Base-by-base conservation (phyloP, 257 asterid species). In the Petunia axillaris region DNA sequence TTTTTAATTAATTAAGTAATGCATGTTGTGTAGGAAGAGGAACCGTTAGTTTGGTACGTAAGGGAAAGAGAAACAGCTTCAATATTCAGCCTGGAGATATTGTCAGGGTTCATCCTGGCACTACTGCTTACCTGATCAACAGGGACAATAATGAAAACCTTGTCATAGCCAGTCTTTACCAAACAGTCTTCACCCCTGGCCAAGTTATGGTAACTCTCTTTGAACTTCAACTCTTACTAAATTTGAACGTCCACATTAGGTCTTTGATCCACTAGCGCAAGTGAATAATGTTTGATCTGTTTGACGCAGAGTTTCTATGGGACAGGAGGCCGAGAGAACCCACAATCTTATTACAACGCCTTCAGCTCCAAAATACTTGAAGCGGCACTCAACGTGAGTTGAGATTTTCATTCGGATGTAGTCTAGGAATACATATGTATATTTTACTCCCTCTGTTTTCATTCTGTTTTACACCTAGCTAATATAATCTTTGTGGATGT, bases 311-410 rank as follows among this genome's bases (percentile, higher is more conserved):
- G 83, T 5, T 94, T 89, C 63, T 92, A 81, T 60, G 93, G 88
- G 0, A 87, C 91, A 2, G 96, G 96, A 57, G 95, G 90, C 14
- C 84, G 25, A 25, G 25, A 87, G 14, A 88, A 89, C 2, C 90
- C 88, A 0, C 85, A 89, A 13, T 90, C 96, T 0, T 90, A 79
- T 80, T 87, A 53, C 85, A 82, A 40, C 10, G 87, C 87, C 14
- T 94, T 94, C 85, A 89, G 96, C 84, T 64, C 81, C 4, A 94
- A 90, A 8, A 83, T 93, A 46, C 93, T 91, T 1, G 90, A 93
- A 83, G 95, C 97, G 0, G 92, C 91, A 2, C 85, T 91, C 76
- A 88, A 91, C 35, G 95, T 90, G 81, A 79, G 62, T 6, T 25
- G 25, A 25, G 25, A 25, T 25, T 53, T 16, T 3, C 6, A 5